Conservation (phyloP, 1,139 yeast species). For the Wickerhamomyces sp. region DNA sequence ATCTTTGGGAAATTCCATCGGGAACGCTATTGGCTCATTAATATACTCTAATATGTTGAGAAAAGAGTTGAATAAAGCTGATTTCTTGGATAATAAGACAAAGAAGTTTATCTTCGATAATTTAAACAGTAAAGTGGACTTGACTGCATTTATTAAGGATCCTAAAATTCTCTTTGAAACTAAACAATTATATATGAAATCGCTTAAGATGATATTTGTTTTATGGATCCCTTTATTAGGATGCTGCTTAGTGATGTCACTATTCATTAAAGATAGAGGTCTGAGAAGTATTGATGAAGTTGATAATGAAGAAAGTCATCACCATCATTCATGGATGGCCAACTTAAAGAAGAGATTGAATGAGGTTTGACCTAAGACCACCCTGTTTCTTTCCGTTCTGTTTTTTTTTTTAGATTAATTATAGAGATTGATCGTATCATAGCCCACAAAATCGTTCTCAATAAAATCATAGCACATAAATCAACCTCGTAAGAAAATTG, state of each 20-base stretch:
- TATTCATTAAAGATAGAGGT: conserved; percentile 6
- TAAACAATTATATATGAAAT: conserved; percentile 1
- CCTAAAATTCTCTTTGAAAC: background rate
- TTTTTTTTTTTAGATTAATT: too few relatives aligned
- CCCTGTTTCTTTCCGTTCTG: too few relatives aligned
- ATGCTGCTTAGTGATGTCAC: conserved; percentile 3
- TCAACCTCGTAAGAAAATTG: too few relatives aligned
- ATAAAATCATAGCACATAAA: too few relatives aligned
- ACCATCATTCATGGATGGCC: too few relatives aligned
- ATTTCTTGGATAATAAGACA: background rate
- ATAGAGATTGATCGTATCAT: too few relatives aligned
- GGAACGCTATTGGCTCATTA: conserved; percentile 41
- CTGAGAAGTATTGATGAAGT: conserved; percentile 6
- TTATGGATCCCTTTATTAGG: conserved; percentile 8
- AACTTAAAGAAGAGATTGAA: too few relatives aligned
- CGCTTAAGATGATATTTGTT: conserved; percentile 2
- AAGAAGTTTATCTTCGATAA: conserved; percentile 1
- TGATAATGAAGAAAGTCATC: conserved; percentile 1
- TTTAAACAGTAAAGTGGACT: conserved; percentile 1
- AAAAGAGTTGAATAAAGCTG: background rate
- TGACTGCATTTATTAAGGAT: background rate
- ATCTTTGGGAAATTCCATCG: conserved; percentile 50
- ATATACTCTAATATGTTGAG: conserved; percentile 37
- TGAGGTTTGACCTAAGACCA: too few relatives aligned
- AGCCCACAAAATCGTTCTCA: too few relatives aligned